phyloP scores from a whole-genome alignment of 768 basidiomycete species.

The Tremella fuciformis region DNA sequence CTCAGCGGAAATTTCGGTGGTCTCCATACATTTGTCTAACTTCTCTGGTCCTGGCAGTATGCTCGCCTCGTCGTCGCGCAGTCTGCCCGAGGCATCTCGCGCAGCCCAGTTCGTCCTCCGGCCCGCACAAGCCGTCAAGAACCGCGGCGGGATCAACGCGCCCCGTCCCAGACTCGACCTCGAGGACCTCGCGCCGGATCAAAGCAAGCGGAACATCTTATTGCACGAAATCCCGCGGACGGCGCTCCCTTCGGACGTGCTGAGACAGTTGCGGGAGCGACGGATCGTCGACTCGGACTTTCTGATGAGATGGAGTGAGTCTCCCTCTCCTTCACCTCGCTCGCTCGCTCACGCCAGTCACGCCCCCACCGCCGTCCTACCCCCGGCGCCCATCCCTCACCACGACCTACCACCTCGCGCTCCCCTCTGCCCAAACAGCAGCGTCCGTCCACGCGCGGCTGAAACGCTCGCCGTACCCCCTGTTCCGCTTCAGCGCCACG shows the following conservation, averaged over 20 bases:
- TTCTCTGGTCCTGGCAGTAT: no score
- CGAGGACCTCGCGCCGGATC: no score
- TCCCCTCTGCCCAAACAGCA: neutral
- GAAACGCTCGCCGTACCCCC: neutral
- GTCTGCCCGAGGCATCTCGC: no score
- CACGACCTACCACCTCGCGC: conserved; percentile 1
- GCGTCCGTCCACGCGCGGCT: neutral
- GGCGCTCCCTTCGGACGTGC: neutral
- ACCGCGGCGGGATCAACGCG: no score
- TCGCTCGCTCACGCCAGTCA: conserved; percentile 1
- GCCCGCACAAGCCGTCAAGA: no score
- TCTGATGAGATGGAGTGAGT: conserved; percentile 1
- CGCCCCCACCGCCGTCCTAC: neutral
- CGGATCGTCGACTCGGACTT: neutral
- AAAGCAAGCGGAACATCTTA: neutral
- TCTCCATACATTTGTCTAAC: no score
- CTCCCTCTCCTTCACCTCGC: no score
- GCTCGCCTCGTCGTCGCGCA: no score
- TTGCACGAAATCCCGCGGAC: conserved; percentile 1
- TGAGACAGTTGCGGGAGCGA: neutral
- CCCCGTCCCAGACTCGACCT: no score
- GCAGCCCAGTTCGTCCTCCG: no score
- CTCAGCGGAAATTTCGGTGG: no score
- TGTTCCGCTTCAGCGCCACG: neutral
- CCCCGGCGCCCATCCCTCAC: neutral